Percentiles rank a stretch among this genome's conserved stretches.
Conservation (phyloP, 1,284 basidiomycete genomes). For the Austroboletus novae-zelandiae region DNA sequence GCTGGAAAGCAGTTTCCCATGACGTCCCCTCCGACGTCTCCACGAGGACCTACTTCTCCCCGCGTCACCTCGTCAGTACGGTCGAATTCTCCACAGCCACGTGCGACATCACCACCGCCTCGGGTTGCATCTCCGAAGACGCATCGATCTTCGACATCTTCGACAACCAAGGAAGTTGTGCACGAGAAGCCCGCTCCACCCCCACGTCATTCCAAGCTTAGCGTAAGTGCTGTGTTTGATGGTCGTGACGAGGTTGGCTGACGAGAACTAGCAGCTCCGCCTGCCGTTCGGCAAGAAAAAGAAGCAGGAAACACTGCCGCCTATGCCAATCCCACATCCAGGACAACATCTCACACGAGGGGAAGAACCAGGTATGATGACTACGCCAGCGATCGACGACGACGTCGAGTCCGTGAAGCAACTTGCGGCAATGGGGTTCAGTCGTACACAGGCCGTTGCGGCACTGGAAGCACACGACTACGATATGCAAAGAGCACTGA, state of each 20-base stretch:
- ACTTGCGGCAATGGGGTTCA: conserved; percentile 81
- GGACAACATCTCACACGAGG: conserved; percentile 45
- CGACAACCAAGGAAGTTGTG: conserved; percentile 47
- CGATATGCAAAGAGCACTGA: conserved; percentile 70
- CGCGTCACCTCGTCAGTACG: conserved; percentile 30
- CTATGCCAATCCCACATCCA: conserved; percentile 42
- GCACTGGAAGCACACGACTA: conserved; percentile 77
- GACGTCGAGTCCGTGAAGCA: conserved; percentile 78
- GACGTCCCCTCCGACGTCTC: conserved; percentile 37
- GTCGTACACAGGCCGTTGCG: conserved; percentile 68
- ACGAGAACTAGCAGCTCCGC: conserved; percentile 52
- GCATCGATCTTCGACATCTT: conserved; percentile 52
- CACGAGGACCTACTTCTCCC: conserved; percentile 34
- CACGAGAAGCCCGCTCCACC: conserved; percentile 52
- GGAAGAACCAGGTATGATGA: conserved; percentile 41
- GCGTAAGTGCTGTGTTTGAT: conserved; percentile 48
- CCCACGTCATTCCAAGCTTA: conserved; percentile 65
- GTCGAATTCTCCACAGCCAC: conserved; percentile 44
- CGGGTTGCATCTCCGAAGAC: conserved; percentile 52
- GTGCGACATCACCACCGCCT: conserved; percentile 50
- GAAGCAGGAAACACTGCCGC: conserved; percentile 53
- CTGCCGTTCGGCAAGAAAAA: conserved; percentile 76
- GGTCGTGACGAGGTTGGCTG: conserved; percentile 9
- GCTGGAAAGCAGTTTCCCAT: conserved; percentile 21
- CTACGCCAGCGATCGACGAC: conserved; percentile 59